phyloP scores from a whole-genome alignment of 1,284 basidiomycete species.

The Sporisorium exsertum region DNA sequence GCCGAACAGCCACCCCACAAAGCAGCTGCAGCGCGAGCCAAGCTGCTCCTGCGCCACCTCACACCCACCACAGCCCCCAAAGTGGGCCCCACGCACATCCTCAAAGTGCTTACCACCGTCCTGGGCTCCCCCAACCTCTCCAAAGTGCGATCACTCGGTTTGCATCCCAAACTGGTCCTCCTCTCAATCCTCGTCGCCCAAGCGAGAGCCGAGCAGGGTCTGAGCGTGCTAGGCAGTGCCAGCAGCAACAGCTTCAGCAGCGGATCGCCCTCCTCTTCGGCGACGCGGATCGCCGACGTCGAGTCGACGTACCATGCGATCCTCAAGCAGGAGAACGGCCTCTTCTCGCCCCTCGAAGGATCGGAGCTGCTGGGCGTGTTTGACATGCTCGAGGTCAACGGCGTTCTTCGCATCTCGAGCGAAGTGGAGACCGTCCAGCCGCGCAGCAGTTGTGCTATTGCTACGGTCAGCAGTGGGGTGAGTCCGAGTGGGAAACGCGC shows the following conservation, averaged over 20 bases:
- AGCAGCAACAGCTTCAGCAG: not conserved
- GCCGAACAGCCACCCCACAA: conserved; percentile 6
- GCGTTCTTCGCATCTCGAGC: conserved; percentile 51
- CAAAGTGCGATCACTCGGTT: conserved; percentile 60
- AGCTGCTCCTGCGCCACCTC: conserved; percentile 42
- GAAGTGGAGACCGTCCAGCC: conserved; percentile 30
- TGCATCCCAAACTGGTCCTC: conserved; percentile 66
- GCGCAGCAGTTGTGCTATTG: not conserved
- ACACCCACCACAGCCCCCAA: conserved; percentile 58
- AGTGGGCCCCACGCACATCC: conserved; percentile 64
- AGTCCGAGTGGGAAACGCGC: conserved; percentile 62
- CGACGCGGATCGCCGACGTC: conserved; percentile 53
- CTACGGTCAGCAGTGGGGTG: conserved; percentile 21
- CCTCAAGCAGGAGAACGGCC: conserved; percentile 52
- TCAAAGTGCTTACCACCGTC: conserved; percentile 63
- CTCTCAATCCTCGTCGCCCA: conserved; percentile 59
- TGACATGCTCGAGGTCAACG: conserved; percentile 65
- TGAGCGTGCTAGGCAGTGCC: conserved; percentile 43
- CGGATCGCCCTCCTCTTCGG: conserved; percentile 2
- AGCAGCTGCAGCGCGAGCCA: conserved; percentile 21
- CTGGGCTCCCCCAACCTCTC: conserved; percentile 60
- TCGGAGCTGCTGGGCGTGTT: conserved; percentile 66
- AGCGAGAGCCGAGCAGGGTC: conserved; percentile 35
- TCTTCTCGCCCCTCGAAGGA: conserved; percentile 52
- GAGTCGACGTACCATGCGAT: conserved; percentile 59